Conservation (phyloP, 768 basidiomycete genomes). For the Calocybe cyanea region DNA sequence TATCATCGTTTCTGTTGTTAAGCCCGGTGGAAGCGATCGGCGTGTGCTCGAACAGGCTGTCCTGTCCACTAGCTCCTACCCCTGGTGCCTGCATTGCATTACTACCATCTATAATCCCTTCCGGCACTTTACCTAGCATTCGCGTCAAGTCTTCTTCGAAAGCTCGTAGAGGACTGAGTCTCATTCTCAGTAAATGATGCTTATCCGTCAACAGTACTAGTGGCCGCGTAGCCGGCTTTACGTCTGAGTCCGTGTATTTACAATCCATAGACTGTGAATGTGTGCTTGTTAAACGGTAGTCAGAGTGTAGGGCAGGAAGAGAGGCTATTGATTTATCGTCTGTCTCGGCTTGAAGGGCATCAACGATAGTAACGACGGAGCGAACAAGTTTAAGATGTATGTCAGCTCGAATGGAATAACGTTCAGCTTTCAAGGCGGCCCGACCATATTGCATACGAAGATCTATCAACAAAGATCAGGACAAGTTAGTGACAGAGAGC, state of each 20-base stretch:
- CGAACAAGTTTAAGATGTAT: constrained; percentile 77
- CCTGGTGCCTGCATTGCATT: constrained; percentile 13
- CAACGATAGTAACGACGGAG: constrained; percentile 59
- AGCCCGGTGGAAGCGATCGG: constrained; percentile 6
- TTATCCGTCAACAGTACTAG: constrained; percentile 22
- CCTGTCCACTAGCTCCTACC: constrained; percentile 21
- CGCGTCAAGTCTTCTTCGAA: constrained; percentile 37
- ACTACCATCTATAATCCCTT: constrained; percentile 26
- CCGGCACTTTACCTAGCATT: constrained; percentile 34
- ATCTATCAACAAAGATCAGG: constrained; percentile 33
- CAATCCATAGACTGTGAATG: constrained; percentile 6
- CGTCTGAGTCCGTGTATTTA: constrained; percentile 4
- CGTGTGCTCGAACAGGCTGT: constrained; percentile 13
- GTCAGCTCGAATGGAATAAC: constrained; percentile 68
- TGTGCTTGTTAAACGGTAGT: constrained; percentile 32
- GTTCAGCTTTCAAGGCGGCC: constrained; percentile 60
- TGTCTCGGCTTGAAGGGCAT: constrained; percentile 51
- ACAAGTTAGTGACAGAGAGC: constrained; percentile 1
- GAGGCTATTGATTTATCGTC: constrained; percentile 23
- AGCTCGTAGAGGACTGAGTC: constrained; percentile 36
- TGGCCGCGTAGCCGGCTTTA: constrained; percentile 3
- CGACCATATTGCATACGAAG: constrained; percentile 66
- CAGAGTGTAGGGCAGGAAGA: constrained; percentile 18
- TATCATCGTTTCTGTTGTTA: not conserved
- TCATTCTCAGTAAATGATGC: constrained; percentile 31